phyloP scores from a whole-genome alignment of 1,284 basidiomycete genomes.

The Microstroma glucosiphilum region DNA sequence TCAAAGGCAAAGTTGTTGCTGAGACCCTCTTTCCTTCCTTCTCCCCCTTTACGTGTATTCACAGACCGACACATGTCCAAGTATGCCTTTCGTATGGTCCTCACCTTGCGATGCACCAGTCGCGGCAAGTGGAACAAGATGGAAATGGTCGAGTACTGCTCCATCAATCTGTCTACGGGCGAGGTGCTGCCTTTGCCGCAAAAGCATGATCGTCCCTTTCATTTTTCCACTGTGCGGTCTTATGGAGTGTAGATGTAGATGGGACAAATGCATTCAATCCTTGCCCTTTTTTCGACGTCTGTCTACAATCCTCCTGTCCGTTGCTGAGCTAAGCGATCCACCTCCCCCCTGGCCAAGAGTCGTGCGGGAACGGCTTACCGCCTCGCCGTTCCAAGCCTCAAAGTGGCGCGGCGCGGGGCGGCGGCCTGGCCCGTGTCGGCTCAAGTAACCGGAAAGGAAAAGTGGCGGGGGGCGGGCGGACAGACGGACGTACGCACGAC shows the following conservation, averaged over 20 bases:
- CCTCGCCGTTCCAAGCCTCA: no score
- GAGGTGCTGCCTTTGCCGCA: conserved; percentile 67
- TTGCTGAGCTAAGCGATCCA: no score
- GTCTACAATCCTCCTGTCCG: no score
- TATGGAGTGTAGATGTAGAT: conserved; percentile 35
- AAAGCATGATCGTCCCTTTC: conserved; percentile 79
- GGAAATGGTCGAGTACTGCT: conserved; percentile 66
- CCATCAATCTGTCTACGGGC: conserved; percentile 62
- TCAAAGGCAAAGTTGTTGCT: neutral
- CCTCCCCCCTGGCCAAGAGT: no score
- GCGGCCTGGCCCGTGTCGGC: no score
- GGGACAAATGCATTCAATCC: neutral
- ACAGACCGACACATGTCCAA: conserved; percentile 53
- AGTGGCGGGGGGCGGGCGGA: no score
- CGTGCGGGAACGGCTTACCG: no score
- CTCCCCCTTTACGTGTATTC: no score
- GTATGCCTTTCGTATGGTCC: conserved; percentile 79
- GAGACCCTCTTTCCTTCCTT: neutral
- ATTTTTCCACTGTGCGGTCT: conserved; percentile 68
- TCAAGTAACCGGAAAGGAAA: no score
- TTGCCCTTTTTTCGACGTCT: neutral
- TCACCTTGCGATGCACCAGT: conserved; percentile 68
- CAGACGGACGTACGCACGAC: no score
- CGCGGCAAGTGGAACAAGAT: conserved; percentile 70
- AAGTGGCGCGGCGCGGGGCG: no score